Evolutionary conservation across 1,139 yeast species (phyloP).

Genomic region (Suhomyces yuchorum): DNA sequence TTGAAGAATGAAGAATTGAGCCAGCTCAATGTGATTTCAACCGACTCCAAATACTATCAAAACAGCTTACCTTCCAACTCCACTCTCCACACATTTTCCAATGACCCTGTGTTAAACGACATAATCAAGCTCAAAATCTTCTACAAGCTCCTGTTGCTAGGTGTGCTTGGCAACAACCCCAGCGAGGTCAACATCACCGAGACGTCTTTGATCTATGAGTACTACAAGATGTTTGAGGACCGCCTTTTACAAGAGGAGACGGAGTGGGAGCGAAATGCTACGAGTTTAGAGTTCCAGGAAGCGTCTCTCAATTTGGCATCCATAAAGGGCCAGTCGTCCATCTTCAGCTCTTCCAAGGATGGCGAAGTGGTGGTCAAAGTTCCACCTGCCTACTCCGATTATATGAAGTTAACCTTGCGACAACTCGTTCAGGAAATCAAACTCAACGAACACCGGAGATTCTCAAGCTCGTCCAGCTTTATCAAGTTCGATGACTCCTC

Average conservation of each 20-base stretch:
- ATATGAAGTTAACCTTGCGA: constrained; percentile 27
- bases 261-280: constrained; percentile 1
- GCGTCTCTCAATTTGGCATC: constrained; percentile 1
- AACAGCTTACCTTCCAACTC: constrained; percentile 16
- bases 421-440: constrained; percentile 30
- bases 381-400: constrained; percentile 27
- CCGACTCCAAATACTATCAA: constrained; percentile 29
- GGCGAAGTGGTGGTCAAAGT: constrained; percentile 28
- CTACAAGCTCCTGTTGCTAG: constrained; percentile 41
- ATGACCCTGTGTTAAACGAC: constrained; percentile 34
- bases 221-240: constrained; percentile 37
- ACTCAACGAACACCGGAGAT: constrained; percentile 25
- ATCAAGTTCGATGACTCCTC: constrained; percentile 27
- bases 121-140: constrained; percentile 39
- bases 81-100: constrained; percentile 27
- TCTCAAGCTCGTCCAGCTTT: constrained; percentile 31
- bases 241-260: constrained; percentile 23
- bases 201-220: constrained; percentile 34
- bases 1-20: constrained; percentile 31
- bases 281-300: constrained; percentile 1
- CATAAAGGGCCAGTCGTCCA: constrained; percentile 12
- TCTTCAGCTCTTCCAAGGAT: constrained; percentile 19
- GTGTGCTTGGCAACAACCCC: constrained; percentile 42
- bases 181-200: constrained; percentile 26
- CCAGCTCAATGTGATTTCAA: constrained; percentile 29